Evolutionary conservation across 1,139 yeast species (phyloP).

Genomic region (Saccharomyces hybrid): DNA sequence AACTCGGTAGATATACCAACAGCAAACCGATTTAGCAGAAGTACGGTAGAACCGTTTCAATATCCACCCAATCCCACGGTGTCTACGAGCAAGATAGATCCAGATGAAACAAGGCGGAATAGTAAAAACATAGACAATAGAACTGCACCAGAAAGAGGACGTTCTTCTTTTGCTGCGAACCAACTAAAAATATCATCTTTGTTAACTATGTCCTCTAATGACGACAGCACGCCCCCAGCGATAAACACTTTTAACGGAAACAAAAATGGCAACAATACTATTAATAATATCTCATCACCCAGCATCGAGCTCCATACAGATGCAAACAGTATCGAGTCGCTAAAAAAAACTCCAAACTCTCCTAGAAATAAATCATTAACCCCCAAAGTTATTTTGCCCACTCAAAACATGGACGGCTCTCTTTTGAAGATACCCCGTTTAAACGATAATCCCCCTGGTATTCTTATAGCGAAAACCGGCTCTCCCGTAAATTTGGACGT

Average conservation of each 20-base stretch:
- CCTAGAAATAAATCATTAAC: conserved; percentile 3
- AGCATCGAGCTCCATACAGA: background rate
- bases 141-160: background rate
- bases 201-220: conserved; percentile 4
- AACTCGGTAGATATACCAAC: background rate
- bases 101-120: background rate
- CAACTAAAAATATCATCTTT: conserved; percentile 6
- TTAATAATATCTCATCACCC: background rate
- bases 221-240: background rate
- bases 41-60: background rate
- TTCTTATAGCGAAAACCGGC: conserved; percentile 16
- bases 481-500: conserved; percentile 14
- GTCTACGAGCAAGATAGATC: background rate
- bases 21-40: background rate
- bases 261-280: background rate
- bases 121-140: conserved; percentile 1
- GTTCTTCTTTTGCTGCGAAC: conserved; percentile 2
- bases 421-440: background rate
- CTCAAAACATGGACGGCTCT: conserved; percentile 12
- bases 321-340: background rate
- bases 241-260: background rate
- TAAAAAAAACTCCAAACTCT: background rate
- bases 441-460: conserved; percentile 6
- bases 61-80: background rate
- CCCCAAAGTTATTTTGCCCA: conserved; percentile 15